phyloP scores from a whole-genome alignment of 352 stramenopile species.

The Phytopythium mirpurense region DNA sequence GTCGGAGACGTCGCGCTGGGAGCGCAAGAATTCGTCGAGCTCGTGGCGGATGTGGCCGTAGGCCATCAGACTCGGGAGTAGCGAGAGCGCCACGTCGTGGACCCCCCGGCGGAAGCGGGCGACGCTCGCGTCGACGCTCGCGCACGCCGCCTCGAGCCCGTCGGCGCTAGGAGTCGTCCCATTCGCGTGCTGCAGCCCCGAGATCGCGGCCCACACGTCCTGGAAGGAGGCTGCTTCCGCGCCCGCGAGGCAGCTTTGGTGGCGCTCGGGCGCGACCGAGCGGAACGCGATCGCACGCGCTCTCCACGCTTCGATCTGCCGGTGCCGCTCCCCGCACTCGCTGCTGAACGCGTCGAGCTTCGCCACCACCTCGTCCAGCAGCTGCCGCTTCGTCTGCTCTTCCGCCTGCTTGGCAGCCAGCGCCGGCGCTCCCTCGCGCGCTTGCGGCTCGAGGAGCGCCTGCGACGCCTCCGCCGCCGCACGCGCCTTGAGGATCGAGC shows the following conservation, averaged over 20 bases:
- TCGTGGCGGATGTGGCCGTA: constrained; percentile 32
- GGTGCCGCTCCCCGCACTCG: constrained; percentile 11
- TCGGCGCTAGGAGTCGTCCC: constrained; percentile 11
- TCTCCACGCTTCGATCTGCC: constrained; percentile 41
- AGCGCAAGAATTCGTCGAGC: constrained; percentile 30
- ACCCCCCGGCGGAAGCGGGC: constrained; percentile 18
- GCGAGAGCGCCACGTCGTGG: constrained; percentile 17
- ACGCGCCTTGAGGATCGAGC: constrained; percentile 7
- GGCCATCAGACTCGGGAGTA: constrained; percentile 32
- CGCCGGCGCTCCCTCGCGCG: constrained; percentile 4
- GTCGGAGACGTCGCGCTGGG: constrained; percentile 11
- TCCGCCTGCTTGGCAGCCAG: neutral
- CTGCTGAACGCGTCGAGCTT: constrained; percentile 1
- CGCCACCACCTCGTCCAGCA: constrained; percentile 1
- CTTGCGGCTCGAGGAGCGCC: constrained; percentile 5
- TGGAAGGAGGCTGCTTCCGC: constrained; percentile 22
- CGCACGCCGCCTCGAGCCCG: constrained; percentile 22
- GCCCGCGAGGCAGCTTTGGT: constrained; percentile 6
- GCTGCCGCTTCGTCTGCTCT: neutral
- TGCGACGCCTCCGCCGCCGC: constrained; percentile 3
- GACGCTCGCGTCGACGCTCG: constrained; percentile 28
- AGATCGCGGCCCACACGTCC: constrained; percentile 10
- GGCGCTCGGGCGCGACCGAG: constrained; percentile 1
- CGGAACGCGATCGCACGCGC: constrained; percentile 20
- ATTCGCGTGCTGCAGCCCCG: constrained; percentile 8